Conservation (phyloP, 208 protist species). For the Acanthamoeba castellanii region DNA sequence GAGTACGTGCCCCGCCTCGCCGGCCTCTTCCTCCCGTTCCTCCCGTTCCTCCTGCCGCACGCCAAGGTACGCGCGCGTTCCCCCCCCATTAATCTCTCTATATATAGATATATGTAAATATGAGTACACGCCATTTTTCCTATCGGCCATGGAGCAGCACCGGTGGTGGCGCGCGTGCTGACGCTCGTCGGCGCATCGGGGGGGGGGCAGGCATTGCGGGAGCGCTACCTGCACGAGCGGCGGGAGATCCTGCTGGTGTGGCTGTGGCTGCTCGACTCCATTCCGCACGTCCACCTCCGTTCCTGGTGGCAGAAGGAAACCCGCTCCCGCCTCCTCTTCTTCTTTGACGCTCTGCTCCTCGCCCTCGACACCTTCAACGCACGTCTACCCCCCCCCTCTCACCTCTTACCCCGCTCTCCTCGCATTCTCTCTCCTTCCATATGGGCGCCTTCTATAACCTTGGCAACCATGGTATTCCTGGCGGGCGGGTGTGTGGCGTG, state of each 20-base stretch:
- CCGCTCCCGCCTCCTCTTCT: conserved; percentile 35
- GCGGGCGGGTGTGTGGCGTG: not conserved
- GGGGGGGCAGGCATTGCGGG: not conserved
- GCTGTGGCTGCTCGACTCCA: conserved; percentile 51
- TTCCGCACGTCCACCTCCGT: not conserved
- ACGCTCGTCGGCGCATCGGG: too few species aligned
- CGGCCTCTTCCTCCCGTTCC: not conserved
- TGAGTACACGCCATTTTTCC: too few species aligned
- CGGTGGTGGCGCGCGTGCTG: too few species aligned
- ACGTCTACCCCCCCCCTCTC: not conserved
- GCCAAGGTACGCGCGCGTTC: not conserved
- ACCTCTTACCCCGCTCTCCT: not conserved
- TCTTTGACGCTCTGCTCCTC: conserved; percentile 33
- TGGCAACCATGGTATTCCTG: too few species aligned
- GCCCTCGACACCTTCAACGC: conserved; percentile 33
- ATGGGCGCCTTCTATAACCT: not conserved
- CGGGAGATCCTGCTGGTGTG: not conserved
- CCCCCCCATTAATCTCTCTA: not conserved
- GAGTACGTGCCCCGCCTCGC: not conserved
- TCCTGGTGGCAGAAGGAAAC: conserved; percentile 66
- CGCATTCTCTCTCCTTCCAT: not conserved
- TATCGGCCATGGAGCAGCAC: too few species aligned
- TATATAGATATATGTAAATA: not conserved
- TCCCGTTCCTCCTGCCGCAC: not conserved
- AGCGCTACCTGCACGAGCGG: not conserved